Percentiles rank a stretch among this genome's conserved stretches.
phyloP scores from a whole-genome alignment of 768 basidiomycete genomes.

The Naematelia encephala region DNA sequence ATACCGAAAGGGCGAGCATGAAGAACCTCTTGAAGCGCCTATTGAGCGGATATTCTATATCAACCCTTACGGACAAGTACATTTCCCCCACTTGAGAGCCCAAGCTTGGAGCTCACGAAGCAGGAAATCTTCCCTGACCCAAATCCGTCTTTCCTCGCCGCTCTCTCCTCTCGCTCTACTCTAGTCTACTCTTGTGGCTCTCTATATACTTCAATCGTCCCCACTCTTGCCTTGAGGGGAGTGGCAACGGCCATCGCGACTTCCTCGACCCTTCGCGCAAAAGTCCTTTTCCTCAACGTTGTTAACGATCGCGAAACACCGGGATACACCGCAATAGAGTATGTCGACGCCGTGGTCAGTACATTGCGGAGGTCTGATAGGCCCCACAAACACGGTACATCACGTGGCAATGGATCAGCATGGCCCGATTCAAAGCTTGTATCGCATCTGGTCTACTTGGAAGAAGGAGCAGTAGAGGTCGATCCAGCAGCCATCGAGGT shows the following conservation, averaged over 20 bases:
- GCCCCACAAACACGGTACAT: slow-evolving; percentile 59
- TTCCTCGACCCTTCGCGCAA: slow-evolving; percentile 68
- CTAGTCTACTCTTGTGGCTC: slow-evolving; percentile 92
- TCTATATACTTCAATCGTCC: slow-evolving; percentile 92
- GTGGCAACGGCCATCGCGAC: slow-evolving; percentile 73
- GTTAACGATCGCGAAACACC: slow-evolving; percentile 87
- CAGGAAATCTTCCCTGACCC: slow-evolving; percentile 82
- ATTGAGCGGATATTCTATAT: slow-evolving; percentile 66
- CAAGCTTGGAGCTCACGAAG: not conserved
- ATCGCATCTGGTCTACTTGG: slow-evolving; percentile 77
- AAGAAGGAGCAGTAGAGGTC: slow-evolving; percentile 62
- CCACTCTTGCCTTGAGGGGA: slow-evolving; percentile 79
- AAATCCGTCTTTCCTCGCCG: slow-evolving; percentile 71
- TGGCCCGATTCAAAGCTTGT: slow-evolving; percentile 77
- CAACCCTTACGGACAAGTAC: slow-evolving; percentile 72
- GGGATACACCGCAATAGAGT: slow-evolving; percentile 77
- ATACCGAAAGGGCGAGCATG: slow-evolving; percentile 45
- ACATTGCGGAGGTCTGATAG: slow-evolving; percentile 60
- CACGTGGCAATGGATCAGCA: slow-evolving; percentile 52
- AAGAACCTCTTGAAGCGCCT: slow-evolving; percentile 36
- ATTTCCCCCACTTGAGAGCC: not conserved
- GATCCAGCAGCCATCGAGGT: slow-evolving; percentile 65
- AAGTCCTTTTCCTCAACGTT: slow-evolving; percentile 79
- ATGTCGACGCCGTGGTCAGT: slow-evolving; percentile 70
- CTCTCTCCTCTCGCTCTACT: slow-evolving; percentile 61